phyloP scores from a whole-genome alignment of 2,329 filamentous ascomycete genomes.

The Tolypocladium tropicale region DNA sequence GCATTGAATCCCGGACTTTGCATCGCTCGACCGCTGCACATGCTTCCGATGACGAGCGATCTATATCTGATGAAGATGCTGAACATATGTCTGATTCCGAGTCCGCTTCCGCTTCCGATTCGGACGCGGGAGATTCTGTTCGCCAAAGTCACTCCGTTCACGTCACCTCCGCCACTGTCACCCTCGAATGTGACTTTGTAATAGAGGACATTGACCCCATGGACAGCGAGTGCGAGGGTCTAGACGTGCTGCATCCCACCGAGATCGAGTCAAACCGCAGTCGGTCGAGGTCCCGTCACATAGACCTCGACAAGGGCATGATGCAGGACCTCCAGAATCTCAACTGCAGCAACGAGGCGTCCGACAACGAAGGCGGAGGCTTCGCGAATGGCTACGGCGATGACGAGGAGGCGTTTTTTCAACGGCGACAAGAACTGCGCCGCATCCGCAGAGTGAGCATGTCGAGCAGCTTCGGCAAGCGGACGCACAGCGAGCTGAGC shows the following conservation, averaged over 20 bases:
- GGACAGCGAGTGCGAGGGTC: slow-evolving; percentile 32
- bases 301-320: slow-evolving; percentile 30
- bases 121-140: slow-evolving; percentile 5
- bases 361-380: slow-evolving; percentile 22
- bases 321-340: slow-evolving; percentile 35
- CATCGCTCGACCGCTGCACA: neutral
- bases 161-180: slow-evolving; percentile 7
- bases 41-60: neutral
- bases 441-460: slow-evolving; percentile 37
- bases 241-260: slow-evolving; percentile 31
- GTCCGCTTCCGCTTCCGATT: slow-evolving; percentile 8
- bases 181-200: slow-evolving; percentile 19
- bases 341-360: slow-evolving; percentile 29
- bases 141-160: slow-evolving; percentile 3
- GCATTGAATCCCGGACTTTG: neutral
- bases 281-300: slow-evolving; percentile 26
- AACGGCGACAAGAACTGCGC: slow-evolving; percentile 30
- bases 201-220: slow-evolving; percentile 38
- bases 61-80: slow-evolving; percentile 11
- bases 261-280: slow-evolving; percentile 37
- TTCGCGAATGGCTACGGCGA: slow-evolving; percentile 18
- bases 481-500: slow-evolving; percentile 43
- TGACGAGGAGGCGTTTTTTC: slow-evolving; percentile 29
- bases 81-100: slow-evolving; percentile 4
- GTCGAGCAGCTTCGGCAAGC: slow-evolving; percentile 44